These are phyloP conservation scores for Aspergillus jensenii DNA, from an alignment of 2,329 filamentous ascomycete genomes.

Conservation along the genomic window DNA sequence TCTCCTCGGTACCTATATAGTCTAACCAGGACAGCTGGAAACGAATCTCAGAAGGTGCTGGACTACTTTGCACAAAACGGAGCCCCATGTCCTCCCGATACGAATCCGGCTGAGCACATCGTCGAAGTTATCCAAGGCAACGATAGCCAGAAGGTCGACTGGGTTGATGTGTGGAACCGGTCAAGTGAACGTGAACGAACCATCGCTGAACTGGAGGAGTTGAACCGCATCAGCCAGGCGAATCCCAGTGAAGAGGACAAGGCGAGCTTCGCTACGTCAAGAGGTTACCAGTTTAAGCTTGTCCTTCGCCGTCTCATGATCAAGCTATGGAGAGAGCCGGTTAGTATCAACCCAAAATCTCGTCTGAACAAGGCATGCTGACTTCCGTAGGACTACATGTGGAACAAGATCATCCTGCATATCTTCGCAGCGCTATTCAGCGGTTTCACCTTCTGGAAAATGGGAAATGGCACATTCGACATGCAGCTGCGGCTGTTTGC, in stretches of 20 bases:
- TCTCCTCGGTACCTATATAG: conserved; percentile 48
- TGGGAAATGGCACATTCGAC: conserved; percentile 52
- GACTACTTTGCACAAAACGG: conserved; percentile 56
- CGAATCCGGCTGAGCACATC: conserved; percentile 55
- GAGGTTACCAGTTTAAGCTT: conserved; percentile 41
- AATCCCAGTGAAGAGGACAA: conserved; percentile 30
- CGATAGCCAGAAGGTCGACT: conserved; percentile 24
- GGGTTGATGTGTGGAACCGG: conserved; percentile 34
- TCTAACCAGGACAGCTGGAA: conserved; percentile 54
- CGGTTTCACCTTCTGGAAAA: conserved; percentile 61
- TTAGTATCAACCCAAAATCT: conserved; percentile 46
- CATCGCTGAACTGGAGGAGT: conserved; percentile 24
- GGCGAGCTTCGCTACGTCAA: conserved; percentile 38
- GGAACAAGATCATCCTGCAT: conserved; percentile 59
- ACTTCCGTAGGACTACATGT: conserved; percentile 62
- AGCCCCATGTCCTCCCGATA: conserved; percentile 52
- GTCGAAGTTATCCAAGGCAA: conserved; percentile 38
- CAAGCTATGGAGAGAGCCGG: conserved; percentile 57
- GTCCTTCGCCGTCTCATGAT: conserved; percentile 34
- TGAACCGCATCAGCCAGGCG: conserved; percentile 24
- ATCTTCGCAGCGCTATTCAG: conserved; percentile 49
- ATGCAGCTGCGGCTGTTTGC: conserved; percentile 59
- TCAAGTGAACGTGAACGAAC: conserved; percentile 29
- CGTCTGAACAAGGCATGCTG: conserved; percentile 54
- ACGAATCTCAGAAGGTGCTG: conserved; percentile 42